Evolutionary conservation across 2,329 filamentous ascomycete species (phyloP).

Genomic region (Botrytis byssoidea): DNA sequence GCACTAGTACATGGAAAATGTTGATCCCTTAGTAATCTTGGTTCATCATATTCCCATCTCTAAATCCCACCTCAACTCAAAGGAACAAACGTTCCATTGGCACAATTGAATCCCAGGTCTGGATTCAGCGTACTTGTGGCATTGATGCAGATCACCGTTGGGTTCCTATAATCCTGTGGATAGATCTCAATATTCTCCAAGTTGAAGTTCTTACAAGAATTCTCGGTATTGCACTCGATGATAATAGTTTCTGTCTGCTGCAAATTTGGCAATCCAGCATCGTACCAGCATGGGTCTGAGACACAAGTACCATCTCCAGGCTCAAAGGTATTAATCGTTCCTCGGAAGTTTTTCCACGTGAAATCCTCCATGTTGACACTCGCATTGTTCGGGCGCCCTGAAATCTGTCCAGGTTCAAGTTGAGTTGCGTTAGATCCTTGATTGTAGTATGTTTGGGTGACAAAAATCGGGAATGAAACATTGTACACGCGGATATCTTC

Average conservation of each 20-base stretch:
- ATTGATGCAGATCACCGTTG: slow-evolving; percentile 42
- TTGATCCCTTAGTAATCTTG: not conserved
- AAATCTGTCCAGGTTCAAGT: slow-evolving; percentile 31
- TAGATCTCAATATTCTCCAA: slow-evolving; percentile 39
- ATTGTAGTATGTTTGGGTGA: slow-evolving; percentile 47
- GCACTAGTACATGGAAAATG: not conserved
- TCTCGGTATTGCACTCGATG: slow-evolving; percentile 44
- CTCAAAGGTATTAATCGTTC: slow-evolving; percentile 44
- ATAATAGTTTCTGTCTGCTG: slow-evolving; percentile 45
- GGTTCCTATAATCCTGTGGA: slow-evolving; percentile 35
- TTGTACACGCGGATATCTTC: slow-evolving; percentile 45
- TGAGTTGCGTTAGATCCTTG: slow-evolving; percentile 40
- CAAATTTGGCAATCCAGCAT: slow-evolving; percentile 41
- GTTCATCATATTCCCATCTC: not conserved
- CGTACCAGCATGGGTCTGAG: slow-evolving; percentile 46
- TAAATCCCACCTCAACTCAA: not conserved
- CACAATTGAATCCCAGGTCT: slow-evolving; percentile 40
- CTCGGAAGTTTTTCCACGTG: slow-evolving; percentile 44
- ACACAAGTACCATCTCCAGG: slow-evolving; percentile 47
- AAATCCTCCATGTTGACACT: slow-evolving; percentile 46
- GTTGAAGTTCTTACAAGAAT: slow-evolving; percentile 42
- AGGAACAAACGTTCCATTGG: slow-evolving; percentile 38
- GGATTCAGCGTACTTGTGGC: slow-evolving; percentile 40
- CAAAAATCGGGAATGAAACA: slow-evolving; percentile 47
- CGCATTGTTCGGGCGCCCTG: slow-evolving; percentile 41